A percentile compares a stretch with the other conserved stretches of the same genome.
Conservation (phyloP, 495 filamentous ascomycete genomes). For the Lophiostoma macrostomum region DNA sequence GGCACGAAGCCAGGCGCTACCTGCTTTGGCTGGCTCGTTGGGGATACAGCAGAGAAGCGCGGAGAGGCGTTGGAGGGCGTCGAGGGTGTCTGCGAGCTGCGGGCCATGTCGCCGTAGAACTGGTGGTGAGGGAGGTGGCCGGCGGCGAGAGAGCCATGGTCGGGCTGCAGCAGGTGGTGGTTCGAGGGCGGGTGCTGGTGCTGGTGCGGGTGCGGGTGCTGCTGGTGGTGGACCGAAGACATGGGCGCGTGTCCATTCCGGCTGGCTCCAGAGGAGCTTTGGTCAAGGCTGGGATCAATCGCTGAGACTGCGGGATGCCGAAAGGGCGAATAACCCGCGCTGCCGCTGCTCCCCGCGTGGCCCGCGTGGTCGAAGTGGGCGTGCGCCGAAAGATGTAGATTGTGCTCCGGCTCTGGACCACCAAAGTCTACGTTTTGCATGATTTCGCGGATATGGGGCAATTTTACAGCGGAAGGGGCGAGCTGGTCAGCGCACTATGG, state of each 20-base stretch:
- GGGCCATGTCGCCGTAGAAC: constrained; percentile 35
- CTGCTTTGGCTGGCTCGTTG: constrained; percentile 29
- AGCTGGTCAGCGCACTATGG: constrained; percentile 30
- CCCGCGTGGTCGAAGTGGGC: constrained; percentile 28
- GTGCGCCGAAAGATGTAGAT: constrained; percentile 30
- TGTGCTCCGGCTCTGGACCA: constrained; percentile 31
- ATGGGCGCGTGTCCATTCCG: constrained; percentile 33
- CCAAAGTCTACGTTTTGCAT: constrained; percentile 34
- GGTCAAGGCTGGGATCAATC: constrained; percentile 34
- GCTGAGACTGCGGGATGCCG: constrained; percentile 28
- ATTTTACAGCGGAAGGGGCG: constrained; percentile 4
- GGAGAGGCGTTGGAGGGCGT: constrained; percentile 36
- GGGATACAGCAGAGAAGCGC: constrained; percentile 31
- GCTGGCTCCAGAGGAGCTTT: constrained; percentile 16
- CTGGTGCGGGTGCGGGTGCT: constrained; percentile 22
- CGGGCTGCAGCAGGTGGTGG: constrained; percentile 26
- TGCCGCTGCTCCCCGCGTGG: constrained; percentile 26
- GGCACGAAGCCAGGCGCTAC: constrained; percentile 27
- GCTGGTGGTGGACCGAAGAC: constrained; percentile 23
- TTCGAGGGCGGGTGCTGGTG: constrained; percentile 19
- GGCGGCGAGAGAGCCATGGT: constrained; percentile 28
- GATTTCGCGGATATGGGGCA: constrained; percentile 18
- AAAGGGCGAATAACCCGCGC: constrained; percentile 30
- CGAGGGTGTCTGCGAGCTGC: constrained; percentile 28
- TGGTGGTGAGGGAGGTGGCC: constrained; percentile 23